Base-by-base conservation (phyloP, 768 basidiomycete species). In the Lentinula sp. region DNA sequence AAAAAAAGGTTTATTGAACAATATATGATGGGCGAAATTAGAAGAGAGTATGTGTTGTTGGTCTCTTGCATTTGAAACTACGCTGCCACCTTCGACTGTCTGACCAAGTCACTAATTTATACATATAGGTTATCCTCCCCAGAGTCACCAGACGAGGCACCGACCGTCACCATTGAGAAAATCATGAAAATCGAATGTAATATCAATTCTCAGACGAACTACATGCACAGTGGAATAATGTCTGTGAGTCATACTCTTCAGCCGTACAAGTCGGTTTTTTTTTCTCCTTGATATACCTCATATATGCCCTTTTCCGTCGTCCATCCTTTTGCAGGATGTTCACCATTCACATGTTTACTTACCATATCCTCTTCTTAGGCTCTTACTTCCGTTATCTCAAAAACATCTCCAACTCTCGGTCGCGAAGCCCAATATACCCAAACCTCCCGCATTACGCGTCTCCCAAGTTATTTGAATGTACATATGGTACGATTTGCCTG, bases 401-500 rank as follows among this genome's bases (percentile, higher is more conserved):
- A 99, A 75, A 80, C 78, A 42, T 95, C 93, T 0, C 84, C 91
- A 0, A 80, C 84, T 3, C 79, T 99, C 1, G 88, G 85, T 0
- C 85, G 95, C 11, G 82, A 91, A 45, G 95, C 95, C 0, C 72
- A 81, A 0, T 98, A 98, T 76, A 85, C 79, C 21, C 87, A 92
- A 68, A 85, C 83, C 40, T 88, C 91, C 3, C 87, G 94, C 8
- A 68, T 99, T 54, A 84, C 91, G 10, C 84, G 95, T 21, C 77
- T 98, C 11, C 97, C 97, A 0, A 73, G 84, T 4, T 95, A 91
- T 68, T 81, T 97, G 21, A 87, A 88, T 5, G 84, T 98, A 4
- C 94, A 98, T 67, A 92, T 98, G 89, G 95, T 95, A 11, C 90
- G 97, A 51, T 99, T 98, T 72, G 89, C 87, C 59, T 99, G 97